Percentiles rank a stretch among this genome's conserved stretches.
phyloP scores from a whole-genome alignment of 2,329 filamentous ascomycete species.

The Penicillium decumbens region DNA sequence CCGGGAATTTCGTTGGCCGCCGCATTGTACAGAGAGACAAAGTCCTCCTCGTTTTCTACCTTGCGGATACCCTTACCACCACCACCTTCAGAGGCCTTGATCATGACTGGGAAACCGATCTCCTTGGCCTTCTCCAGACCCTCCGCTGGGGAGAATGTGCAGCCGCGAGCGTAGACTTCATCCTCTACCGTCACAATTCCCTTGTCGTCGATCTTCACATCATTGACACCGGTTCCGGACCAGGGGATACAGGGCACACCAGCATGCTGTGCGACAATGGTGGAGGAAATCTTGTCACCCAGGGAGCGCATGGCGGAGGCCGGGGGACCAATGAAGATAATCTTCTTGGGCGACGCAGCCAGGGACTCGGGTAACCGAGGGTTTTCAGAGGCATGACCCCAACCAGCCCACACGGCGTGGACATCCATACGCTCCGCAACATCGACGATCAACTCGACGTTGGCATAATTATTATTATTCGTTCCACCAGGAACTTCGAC shows the following conservation, averaged over 20 bases:
- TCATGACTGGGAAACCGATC: slow-evolving; percentile 99
- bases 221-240: slow-evolving; percentile 87
- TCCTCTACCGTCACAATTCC: slow-evolving; percentile 92
- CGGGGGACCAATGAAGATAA: slow-evolving; percentile 96
- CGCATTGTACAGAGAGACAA: slow-evolving; percentile 84
- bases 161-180: slow-evolving; percentile 80
- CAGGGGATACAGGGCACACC: slow-evolving; percentile 97
- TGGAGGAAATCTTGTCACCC: slow-evolving; percentile 99
- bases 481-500: slow-evolving; percentile 98
- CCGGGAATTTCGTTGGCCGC: slow-evolving; percentile 96
- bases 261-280: slow-evolving; percentile 96
- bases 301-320: slow-evolving; percentile 98
- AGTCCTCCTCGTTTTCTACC: slow-evolving; percentile 77
- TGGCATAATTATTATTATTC: slow-evolving; percentile 99
- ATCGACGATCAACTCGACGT: slow-evolving; percentile 98
- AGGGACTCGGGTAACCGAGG: slow-evolving; percentile 94
- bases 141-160: slow-evolving; percentile 83
- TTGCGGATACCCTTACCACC: slow-evolving; percentile 99
- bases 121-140: slow-evolving; percentile 78
- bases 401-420: slow-evolving; percentile 98
- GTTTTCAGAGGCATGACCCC: slow-evolving; percentile 98
- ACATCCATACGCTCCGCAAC: slow-evolving; percentile 98
- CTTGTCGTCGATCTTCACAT: slow-evolving; percentile 70
- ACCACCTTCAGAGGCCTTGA: slow-evolving; percentile 99
- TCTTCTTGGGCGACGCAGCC: slow-evolving; percentile 94